These are phyloP conservation scores for Haplosporangium gracile DNA, from an alignment of 192 early-diverging fungal genomes.

Conservation along the genomic window DNA sequence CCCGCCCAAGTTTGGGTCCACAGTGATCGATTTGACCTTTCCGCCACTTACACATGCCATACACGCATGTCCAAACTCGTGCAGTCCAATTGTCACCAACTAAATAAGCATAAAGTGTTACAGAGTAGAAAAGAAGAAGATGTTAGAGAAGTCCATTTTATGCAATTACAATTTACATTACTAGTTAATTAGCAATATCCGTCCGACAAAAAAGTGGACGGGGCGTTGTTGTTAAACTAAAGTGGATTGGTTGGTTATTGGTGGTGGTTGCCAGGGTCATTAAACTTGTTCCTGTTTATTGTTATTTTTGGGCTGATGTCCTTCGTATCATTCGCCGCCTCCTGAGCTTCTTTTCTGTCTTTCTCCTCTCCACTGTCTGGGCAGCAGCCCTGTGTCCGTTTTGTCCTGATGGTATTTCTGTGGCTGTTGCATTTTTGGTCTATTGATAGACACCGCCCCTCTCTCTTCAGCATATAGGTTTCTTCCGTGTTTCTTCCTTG, in stretches of 20 bases:
- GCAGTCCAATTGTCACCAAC: constrained; percentile 91
- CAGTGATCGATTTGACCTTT: constrained; percentile 86
- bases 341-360: background rate
- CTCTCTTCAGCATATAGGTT: too few relatives aligned
- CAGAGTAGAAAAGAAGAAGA: background rate
- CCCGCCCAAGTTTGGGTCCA: constrained; percentile 96
- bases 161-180: background rate
- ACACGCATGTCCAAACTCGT: constrained; percentile 95
- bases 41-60: constrained; percentile 92
- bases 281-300: background rate
- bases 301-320: constrained; percentile 4
- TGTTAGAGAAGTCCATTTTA: background rate
- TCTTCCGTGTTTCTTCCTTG: background rate
- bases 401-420: background rate
- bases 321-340: background rate
- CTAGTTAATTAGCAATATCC: constrained; percentile 15
- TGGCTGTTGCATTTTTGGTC: constrained; percentile 2
- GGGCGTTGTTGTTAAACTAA: background rate
- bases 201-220: background rate
- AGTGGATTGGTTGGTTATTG: background rate
- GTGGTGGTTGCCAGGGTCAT: constrained; percentile 1
- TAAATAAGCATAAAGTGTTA: constrained; percentile 33
- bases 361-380: background rate
- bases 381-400: background rate
- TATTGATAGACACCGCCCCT: background rate